Base-by-base conservation (phyloP, 768 basidiomycete genomes). In the Boletus rubescentipes region DNA sequence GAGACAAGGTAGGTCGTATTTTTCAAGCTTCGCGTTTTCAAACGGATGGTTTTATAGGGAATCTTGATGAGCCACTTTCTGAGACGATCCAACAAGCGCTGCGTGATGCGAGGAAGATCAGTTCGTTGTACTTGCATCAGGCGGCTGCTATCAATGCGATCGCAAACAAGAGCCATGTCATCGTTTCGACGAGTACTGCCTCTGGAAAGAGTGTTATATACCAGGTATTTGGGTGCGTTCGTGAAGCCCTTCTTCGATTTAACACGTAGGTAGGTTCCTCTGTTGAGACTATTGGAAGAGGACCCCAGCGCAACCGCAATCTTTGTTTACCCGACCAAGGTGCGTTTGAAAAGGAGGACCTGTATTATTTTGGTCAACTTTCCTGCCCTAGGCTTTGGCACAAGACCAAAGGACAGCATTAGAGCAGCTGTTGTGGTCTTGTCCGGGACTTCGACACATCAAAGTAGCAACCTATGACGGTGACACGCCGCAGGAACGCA, bases 281-380 rank as follows among this genome's bases (percentile, higher is more conserved):
- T 91, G 6, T 68, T 95, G 53, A 76, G 69, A 37, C 80, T 80
- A 58, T 69, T 94, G 49, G 85, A 91, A 69, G 75, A 79, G 21
- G 79, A 92, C 62, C 64, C 66, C 1, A 64, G 70, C 14, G 67
- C 87, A 10, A 94, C 86, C 0, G 89, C 90, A 0, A 79, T 96
- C 36, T 88, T 92, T 63, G 81, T 96, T 34, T 96, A 93, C 62
- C 93, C 93, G 2, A 96, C 93, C 1, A 96, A 96, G 73, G 90
- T 81, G 46, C 36, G 64, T 37, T 21, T 9, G 16, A 37, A 42
- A 38, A 14, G 20, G 16, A 23, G 16, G 14, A 14, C n/a, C 1
- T 23, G 10, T 16, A 2, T 18, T 38, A 7, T 43, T 34, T 38
- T n/a, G 2, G 20, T 16, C 20, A 18, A 50, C 37, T 32, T 30